Conservation (phyloP, 73 alveolate species). For the Breviolum minutum region DNA sequence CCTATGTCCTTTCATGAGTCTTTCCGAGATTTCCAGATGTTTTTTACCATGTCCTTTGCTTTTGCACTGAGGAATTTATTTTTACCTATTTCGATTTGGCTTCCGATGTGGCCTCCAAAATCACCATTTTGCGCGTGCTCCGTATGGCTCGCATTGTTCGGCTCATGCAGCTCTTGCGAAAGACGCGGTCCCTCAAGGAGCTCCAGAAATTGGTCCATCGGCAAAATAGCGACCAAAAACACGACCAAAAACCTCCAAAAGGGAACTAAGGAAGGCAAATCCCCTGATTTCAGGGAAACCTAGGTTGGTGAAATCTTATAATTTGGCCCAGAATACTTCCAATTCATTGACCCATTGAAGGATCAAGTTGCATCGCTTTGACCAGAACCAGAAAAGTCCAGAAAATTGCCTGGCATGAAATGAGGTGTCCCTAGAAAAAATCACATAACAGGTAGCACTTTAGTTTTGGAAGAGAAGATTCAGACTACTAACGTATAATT, state of each 20-base stretch:
- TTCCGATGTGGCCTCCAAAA: not conserved
- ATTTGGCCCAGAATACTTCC: not conserved
- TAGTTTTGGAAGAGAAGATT: no score
- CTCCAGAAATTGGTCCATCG: constrained; percentile 15
- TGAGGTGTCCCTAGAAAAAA: no score
- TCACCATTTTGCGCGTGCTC: not conserved
- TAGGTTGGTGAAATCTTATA: not conserved
- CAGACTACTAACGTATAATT: no score
- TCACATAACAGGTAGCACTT: no score
- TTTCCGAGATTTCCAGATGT: not conserved
- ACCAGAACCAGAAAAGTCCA: no score
- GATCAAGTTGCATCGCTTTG: no score
- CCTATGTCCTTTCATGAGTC: not conserved
- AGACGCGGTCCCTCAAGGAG: constrained; percentile 8
- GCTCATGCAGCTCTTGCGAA: constrained; percentile 56
- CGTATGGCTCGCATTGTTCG: constrained; percentile 67
- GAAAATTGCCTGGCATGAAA: no score
- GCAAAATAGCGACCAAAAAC: no score
- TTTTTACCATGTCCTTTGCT: not conserved
- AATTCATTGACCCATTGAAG: no score
- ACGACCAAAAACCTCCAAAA: no score
- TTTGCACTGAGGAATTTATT: not conserved
- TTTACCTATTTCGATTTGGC: not conserved
- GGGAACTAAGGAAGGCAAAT: no score
- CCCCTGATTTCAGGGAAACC: not conserved